Conservation (phyloP, 2,329 filamentous ascomycete species). For the Verticillium zaregamsianum region DNA sequence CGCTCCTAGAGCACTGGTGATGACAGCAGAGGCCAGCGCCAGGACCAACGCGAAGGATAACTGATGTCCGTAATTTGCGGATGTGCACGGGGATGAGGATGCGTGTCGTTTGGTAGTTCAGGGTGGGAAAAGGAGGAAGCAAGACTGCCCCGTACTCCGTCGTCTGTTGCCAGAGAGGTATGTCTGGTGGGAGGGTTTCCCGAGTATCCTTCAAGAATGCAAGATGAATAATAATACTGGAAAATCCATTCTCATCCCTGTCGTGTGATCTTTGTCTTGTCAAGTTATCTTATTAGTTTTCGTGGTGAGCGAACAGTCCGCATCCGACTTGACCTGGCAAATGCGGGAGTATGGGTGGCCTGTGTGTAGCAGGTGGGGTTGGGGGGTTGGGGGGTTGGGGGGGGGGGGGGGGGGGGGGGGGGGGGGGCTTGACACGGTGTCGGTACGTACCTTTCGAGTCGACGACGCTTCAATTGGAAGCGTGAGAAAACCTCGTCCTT, state of each 20-base stretch:
- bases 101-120: no score
- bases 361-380: not conserved
- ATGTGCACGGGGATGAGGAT: not conserved
- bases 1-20: constrained; percentile 64
- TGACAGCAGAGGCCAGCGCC: constrained; percentile 68
- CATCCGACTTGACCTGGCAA: no score
- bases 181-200: no score
- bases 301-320: no score
- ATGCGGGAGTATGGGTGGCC: not conserved
- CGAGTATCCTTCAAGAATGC: not conserved
- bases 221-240: not conserved
- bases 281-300: no score
- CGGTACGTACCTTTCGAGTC: not conserved
- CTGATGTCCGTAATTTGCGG: constrained; percentile 12
- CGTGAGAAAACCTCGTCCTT: not conserved
- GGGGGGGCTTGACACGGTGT: not conserved
- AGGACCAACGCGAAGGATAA: constrained; percentile 54
- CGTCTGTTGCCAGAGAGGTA: no score
- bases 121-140: no score
- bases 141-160: no score
- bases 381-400: no score
- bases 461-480: not conserved
- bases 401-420: no score
- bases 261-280: not conserved
- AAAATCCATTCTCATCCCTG: no score